Percentiles rank a stretch among this genome's conserved stretches.
Evolutionary conservation across 768 basidiomycete species (phyloP).

Genomic region (Auricularia heimuer): DNA sequence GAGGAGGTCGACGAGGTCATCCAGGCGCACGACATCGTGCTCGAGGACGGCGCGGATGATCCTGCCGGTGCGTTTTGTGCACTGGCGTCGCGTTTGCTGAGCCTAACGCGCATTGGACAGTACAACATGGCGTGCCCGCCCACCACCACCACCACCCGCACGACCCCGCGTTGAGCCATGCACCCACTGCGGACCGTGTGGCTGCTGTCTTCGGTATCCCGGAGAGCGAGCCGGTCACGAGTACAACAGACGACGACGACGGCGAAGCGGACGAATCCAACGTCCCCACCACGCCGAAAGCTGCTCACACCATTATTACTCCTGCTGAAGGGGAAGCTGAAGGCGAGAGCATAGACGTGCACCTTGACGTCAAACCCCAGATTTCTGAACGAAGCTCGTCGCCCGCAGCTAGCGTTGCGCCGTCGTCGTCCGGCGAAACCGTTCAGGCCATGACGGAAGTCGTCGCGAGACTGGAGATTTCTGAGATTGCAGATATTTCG

Average conservation of each 20-base stretch:
- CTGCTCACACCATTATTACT: conserved; percentile 29
- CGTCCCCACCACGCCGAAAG: conserved; percentile 35
- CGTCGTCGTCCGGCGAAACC: too few relatives aligned
- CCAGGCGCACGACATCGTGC: conserved; percentile 6
- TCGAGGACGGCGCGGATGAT: not conserved
- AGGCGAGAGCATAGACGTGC: conserved; percentile 13
- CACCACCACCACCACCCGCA: conserved; percentile 21
- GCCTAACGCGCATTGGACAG: conserved; percentile 20
- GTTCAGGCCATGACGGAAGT: too few relatives aligned
- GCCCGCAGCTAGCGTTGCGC: too few relatives aligned
- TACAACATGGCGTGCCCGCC: too few relatives aligned
- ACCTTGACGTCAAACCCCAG: not conserved
- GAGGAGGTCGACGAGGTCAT: conserved; percentile 30
- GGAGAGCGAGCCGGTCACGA: conserved; percentile 13
- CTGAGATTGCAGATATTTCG: too few relatives aligned
- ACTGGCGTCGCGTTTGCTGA: not conserved
- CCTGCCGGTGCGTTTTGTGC: conserved; percentile 3
- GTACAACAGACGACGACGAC: conserved; percentile 13
- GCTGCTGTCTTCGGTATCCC: conserved; percentile 45
- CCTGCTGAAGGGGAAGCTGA: conserved; percentile 33
- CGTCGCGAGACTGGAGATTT: too few relatives aligned
- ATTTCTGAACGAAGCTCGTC: not conserved
- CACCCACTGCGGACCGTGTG: conserved; percentile 64
- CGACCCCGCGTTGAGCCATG: conserved; percentile 41
- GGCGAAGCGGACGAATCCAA: conserved; percentile 22